Evolutionary conservation across 371 early-diverging fungal genomes (phyloP), one percentile per base, ranked within the genome.

Genomic region (Entomophthora muscae): DNA sequence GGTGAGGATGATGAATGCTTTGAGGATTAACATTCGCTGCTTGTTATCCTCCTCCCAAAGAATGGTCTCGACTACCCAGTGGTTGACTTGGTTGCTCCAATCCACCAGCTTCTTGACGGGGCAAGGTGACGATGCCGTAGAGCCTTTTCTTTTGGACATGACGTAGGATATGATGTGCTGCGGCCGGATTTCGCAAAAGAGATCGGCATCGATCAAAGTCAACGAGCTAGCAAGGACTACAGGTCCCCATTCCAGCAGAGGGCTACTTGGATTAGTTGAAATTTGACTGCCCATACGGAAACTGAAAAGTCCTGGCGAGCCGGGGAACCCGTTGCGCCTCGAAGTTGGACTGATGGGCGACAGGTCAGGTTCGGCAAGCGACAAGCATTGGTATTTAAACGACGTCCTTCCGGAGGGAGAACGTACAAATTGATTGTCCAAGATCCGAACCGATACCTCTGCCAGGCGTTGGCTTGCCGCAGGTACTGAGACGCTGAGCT

Each of bases 11-110:
- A 96, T 86, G 73, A 90, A 86, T 70, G 88, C 83, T 71, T 89
- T 89, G 53, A 94, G 69, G 3, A 89, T 73, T 0, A 65, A 58
- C 0, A 81, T 85, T 51, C 97, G 75, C 66, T 82, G 83, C 73
- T 86, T 88, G 61, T 84, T 63, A 58, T 94, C 93, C 32, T 75
- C 73, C 71, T 93, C 89, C 53, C 78, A 77, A 27, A 94, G 70
- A 24, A 96, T 86, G 0, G 82, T 79, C 63, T 84, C 85, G 0
- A 87, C 86, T 42, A 93, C 89, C 93, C 93, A 95, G 17, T 85
- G 82, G 5, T 90, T 88, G 13, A 93, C 78, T 70, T 78, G 56
- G 57, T 64, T 64, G 42, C 57, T 64, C 24, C 52, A 53, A n/a
- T 64, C 57, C 33, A 52, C 23, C 42, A 64, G 13, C 13, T 26